These are phyloP conservation scores for Scleromitrula shiraiana DNA, from an alignment of 2,329 filamentous ascomycete species.

Conservation along the genomic window DNA sequence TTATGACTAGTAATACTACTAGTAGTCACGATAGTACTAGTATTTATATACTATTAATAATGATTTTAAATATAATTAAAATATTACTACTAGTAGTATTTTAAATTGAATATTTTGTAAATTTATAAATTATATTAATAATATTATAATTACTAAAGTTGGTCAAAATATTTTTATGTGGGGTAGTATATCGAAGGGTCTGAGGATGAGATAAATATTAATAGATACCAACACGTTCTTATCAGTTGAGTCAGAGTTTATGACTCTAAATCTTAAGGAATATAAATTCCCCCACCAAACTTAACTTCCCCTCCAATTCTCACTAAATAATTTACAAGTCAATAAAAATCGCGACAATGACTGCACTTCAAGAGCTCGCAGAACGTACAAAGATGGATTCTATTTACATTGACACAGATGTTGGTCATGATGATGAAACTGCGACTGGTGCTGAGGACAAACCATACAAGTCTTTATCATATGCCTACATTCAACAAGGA, in stretches of 20 bases:
- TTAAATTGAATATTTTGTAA: too few species aligned
- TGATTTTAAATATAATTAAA: too few species aligned
- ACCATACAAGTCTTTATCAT: conserved; percentile 75
- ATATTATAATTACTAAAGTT: too few species aligned
- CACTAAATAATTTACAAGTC: neutral
- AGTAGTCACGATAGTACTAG: too few species aligned
- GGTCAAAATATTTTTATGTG: too few species aligned
- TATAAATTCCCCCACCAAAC: conserved; percentile 4
- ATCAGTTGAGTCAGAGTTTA: neutral
- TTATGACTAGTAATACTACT: too few species aligned
- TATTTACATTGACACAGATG: conserved; percentile 75
- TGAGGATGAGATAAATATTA: neutral
- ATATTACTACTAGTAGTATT: too few species aligned
- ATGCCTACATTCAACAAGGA: conserved; percentile 65
- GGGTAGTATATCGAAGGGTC: too few species aligned
- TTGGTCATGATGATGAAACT: conserved; percentile 60
- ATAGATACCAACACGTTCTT: neutral
- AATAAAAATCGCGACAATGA: conserved; percentile 18
- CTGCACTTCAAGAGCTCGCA: conserved; percentile 40
- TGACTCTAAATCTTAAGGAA: neutral
- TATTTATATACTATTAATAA: too few species aligned
- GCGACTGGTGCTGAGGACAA: conserved; percentile 61
- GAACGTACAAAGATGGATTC: conserved; percentile 41
- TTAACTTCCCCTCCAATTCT: neutral
- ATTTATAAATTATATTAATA: too few species aligned